Evolutionary conservation across 2,329 filamentous ascomycete species (phyloP).

Genomic region (Diplodia mutila): DNA sequence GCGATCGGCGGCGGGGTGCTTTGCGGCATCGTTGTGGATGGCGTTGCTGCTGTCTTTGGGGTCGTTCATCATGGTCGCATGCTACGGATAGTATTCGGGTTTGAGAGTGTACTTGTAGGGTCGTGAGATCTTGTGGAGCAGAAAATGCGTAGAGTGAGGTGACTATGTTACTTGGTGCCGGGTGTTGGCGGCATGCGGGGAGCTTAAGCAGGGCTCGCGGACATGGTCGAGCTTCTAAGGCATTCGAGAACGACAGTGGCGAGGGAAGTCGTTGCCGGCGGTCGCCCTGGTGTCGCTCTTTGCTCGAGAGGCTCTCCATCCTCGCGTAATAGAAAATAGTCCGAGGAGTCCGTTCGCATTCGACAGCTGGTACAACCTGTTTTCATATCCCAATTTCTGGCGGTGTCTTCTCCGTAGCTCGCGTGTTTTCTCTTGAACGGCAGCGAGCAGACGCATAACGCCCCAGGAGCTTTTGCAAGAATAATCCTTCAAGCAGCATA

Average conservation of each 20-base stretch:
- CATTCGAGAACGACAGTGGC: background rate
- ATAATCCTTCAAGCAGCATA: too few species aligned
- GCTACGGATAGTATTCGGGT: background rate
- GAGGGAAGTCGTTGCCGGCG: background rate
- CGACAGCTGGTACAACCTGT: too few species aligned
- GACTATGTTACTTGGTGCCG: background rate
- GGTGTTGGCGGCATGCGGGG: background rate
- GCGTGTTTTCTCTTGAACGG: too few species aligned
- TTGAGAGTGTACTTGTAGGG: background rate
- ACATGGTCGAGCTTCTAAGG: background rate
- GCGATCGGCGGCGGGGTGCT: background rate
- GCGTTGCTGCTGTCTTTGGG: conserved; percentile 10
- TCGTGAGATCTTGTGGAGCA: background rate
- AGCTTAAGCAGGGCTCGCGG: conserved; percentile 15
- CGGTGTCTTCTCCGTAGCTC: too few species aligned
- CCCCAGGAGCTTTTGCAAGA: too few species aligned
- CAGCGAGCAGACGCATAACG: too few species aligned
- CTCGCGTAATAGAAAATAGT: background rate
- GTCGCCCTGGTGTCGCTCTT: background rate
- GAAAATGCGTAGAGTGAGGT: background rate
- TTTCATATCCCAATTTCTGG: too few species aligned
- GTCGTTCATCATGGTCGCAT: conserved; percentile 22
- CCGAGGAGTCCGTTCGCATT: too few species aligned
- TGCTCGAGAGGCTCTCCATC: background rate
- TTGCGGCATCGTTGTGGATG: conserved; percentile 38